Conservation (phyloP, 2,329 filamentous ascomycete species). For the Biscogniauxia marginata region DNA sequence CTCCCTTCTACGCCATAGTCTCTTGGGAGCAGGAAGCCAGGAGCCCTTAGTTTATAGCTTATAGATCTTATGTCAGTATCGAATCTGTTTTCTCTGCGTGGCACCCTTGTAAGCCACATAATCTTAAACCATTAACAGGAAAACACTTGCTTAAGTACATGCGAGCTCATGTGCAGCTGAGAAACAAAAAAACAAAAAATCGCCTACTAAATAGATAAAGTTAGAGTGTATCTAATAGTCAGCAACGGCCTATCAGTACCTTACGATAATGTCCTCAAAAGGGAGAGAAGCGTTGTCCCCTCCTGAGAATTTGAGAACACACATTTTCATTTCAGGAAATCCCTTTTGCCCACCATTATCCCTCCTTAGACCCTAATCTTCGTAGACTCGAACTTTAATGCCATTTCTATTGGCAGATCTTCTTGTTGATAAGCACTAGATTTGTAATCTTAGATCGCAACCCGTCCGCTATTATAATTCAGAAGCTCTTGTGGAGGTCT, state of each 20-base stretch:
- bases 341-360: background rate
- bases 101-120: constrained; percentile 15
- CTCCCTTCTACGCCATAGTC: background rate
- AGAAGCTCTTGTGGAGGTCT: background rate
- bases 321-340: background rate
- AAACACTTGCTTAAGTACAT: background rate
- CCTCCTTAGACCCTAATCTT: background rate
- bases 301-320: background rate
- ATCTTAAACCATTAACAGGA: constrained; percentile 3
- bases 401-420: background rate
- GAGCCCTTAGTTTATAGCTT: background rate
- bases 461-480: background rate
- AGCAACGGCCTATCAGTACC: background rate
- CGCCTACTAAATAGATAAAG: background rate
- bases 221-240: background rate
- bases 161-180: background rate
- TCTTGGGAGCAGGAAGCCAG: no score
- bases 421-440: background rate
- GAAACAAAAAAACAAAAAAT: no score
- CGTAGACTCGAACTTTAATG: background rate
- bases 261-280: background rate
- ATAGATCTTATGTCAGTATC: background rate
- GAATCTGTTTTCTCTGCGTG: constrained; percentile 1
- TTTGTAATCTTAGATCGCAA: background rate
- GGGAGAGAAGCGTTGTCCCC: background rate